A percentile compares a stretch with the other conserved stretches of the same genome.
Conservation (phyloP, 2,329 filamentous ascomycete genomes). For the Tricladium varicosporioides region DNA sequence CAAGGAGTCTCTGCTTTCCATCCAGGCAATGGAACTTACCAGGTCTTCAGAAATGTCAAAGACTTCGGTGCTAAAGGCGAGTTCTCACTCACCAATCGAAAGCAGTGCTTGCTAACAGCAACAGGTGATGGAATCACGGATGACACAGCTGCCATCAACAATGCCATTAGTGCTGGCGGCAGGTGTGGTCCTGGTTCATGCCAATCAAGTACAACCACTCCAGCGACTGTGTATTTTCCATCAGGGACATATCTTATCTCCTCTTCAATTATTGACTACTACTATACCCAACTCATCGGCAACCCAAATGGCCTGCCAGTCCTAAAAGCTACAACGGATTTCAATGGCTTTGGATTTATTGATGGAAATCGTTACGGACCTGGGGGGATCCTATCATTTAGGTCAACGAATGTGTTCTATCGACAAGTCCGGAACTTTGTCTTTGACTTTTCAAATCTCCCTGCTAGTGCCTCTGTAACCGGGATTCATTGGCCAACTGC, state of each 20-base stretch:
- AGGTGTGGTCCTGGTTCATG: conserved; percentile 37
- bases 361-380: conserved; percentile 78
- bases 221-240: conserved; percentile 33
- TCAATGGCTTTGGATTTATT: conserved; percentile 81
- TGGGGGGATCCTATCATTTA: conserved; percentile 68
- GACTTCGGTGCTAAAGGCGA: conserved; percentile 25
- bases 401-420: conserved; percentile 69
- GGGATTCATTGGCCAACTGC: conserved; percentile 53
- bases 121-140: conserved; percentile 62
- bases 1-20: conserved; percentile 19
- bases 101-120: conserved; percentile 76
- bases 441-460: conserved; percentile 50
- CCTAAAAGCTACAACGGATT: conserved; percentile 68
- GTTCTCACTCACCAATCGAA: not conserved
- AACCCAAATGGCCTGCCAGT: conserved; percentile 53
- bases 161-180: conserved; percentile 26
- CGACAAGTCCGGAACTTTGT: conserved; percentile 63
- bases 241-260: conserved; percentile 29
- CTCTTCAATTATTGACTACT: conserved; percentile 22
- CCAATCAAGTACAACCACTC: conserved; percentile 45
- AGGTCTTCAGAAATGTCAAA: conserved; percentile 25
- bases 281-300: conserved; percentile 28
- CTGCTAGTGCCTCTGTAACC: conserved; percentile 31
- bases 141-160: conserved; percentile 82
- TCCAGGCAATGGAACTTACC: conserved; percentile 8